These are phyloP conservation scores for Takakia lepidozioides DNA, from an alignment of 225 moss, liverwort and hornwort species.

Conservation along the genomic window DNA sequence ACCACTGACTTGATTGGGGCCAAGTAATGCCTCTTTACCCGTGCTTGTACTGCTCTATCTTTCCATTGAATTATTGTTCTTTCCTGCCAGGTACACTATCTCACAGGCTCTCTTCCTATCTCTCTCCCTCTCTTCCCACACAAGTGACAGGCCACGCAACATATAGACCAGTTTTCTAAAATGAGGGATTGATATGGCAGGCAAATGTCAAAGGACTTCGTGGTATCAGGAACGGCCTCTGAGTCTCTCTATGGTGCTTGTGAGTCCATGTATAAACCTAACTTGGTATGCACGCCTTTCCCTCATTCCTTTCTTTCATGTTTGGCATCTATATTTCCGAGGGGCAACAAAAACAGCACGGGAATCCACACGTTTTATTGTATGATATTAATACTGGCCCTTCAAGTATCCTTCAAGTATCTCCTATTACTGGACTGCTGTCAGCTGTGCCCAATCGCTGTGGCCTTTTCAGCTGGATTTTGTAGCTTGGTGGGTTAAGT, in stretches of 20 bases:
- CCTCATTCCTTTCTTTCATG: not conserved
- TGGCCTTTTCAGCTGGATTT: too few species aligned
- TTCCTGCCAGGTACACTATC: not conserved
- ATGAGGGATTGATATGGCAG: slow-evolving; percentile 35
- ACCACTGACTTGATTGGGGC: slow-evolving; percentile 96
- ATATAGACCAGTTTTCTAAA: too few species aligned
- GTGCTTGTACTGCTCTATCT: not conserved
- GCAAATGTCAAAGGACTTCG: slow-evolving; percentile 83
- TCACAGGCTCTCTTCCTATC: not conserved
- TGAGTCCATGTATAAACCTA: slow-evolving; percentile 98
- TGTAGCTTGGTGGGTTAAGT: too few species aligned
- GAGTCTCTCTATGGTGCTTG: slow-evolving; percentile 99
- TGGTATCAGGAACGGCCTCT: slow-evolving; percentile 94
- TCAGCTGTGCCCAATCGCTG: too few species aligned
- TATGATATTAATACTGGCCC: too few species aligned
- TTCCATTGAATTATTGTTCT: not conserved
- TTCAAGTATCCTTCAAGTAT: too few species aligned
- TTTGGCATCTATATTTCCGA: too few species aligned
- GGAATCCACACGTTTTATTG: too few species aligned
- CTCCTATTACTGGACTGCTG: too few species aligned
- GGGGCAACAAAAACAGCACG: too few species aligned
- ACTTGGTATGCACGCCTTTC: slow-evolving; percentile 47
- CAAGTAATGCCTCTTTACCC: slow-evolving; percentile 41
- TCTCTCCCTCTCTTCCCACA: not conserved
- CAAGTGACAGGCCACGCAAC: too few species aligned